A percentile compares a stretch with the other conserved stretches of the same genome.
Conservation (phyloP, 2,329 filamentous ascomycete genomes). For the Xylaria sp. region DNA sequence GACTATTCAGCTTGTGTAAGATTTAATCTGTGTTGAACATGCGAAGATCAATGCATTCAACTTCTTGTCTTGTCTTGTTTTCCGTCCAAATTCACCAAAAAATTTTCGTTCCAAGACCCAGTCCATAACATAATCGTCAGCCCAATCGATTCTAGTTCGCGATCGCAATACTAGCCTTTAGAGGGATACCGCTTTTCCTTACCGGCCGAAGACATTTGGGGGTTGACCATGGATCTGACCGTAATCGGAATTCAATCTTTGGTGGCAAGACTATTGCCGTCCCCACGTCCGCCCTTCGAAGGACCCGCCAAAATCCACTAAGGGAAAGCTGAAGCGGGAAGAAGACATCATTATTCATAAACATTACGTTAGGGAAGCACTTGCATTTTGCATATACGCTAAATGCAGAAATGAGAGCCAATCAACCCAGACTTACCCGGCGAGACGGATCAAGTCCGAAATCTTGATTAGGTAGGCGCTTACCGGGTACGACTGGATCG, state of each 20-base stretch:
- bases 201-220: neutral
- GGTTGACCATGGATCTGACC: slow-evolving; percentile 17
- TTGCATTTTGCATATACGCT: slow-evolving; percentile 19
- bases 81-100: neutral
- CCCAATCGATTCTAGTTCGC: neutral
- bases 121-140: neutral
- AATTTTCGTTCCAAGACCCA: neutral
- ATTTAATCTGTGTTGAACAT: slow-evolving; percentile 7
- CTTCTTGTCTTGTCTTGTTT: neutral
- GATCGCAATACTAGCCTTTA: neutral
- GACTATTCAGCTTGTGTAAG: slow-evolving; percentile 20
- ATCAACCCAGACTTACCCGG: slow-evolving; percentile 13
- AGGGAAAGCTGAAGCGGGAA: slow-evolving; percentile 1
- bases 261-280: slow-evolving; percentile 10
- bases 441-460: slow-evolving; percentile 14
- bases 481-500: slow-evolving; percentile 12
- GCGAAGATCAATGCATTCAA: neutral
- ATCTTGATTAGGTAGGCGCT: slow-evolving; percentile 6
- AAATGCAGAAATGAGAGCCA: slow-evolving; percentile 11
- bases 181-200: neutral
- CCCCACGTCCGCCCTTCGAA: slow-evolving; percentile 8
- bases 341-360: slow-evolving; percentile 21
- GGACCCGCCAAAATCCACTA: slow-evolving; percentile 22
- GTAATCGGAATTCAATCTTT: slow-evolving; percentile 24
- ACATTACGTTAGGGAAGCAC: slow-evolving; percentile 28